Evolutionary conservation across 345 rosid genomes (phyloP).

Genomic region (Hypericum androsaemum): DNA sequence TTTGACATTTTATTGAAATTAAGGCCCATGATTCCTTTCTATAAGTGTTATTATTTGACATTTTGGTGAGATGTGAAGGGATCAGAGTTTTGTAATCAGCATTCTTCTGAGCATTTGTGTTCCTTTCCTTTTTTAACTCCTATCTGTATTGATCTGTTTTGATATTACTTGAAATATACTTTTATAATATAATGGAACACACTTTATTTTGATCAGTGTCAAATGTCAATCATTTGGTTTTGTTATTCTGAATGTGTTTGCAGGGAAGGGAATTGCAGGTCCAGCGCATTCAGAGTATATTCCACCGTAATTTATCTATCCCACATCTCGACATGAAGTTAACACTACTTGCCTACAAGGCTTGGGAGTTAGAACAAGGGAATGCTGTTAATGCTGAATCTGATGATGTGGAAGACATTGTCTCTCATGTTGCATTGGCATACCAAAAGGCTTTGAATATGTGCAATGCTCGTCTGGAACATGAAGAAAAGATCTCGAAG

Average conservation of each 20-base stretch:
- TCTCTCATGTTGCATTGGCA: slow-evolving; percentile 57
- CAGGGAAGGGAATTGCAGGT: slow-evolving; percentile 65
- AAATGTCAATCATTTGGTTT: no score
- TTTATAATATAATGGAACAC: no score
- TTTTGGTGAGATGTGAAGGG: no score
- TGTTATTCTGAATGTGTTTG: no score
- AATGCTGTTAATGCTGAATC: slow-evolving; percentile 43
- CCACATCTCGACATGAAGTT: slow-evolving; percentile 50
- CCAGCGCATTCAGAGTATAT: slow-evolving; percentile 55
- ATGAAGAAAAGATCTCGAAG: slow-evolving; percentile 58
- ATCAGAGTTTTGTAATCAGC: no score
- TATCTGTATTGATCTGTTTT: no score
- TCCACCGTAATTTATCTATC: slow-evolving; percentile 72
- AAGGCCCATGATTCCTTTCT: no score
- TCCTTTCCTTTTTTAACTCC: no score
- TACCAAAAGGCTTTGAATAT: slow-evolving; percentile 64
- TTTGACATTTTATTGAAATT: no score
- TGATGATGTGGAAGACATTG: slow-evolving; percentile 38
- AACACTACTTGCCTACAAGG: slow-evolving; percentile 55
- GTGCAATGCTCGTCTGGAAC: slow-evolving; percentile 53
- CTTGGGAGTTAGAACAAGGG: slow-evolving; percentile 85
- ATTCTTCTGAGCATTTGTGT: no score
- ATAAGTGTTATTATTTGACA: no score
- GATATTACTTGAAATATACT: not conserved
- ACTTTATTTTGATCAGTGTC: no score